Evolutionary conservation across 139 green algal genomes (phyloP), one percentile per base, ranked within the genome.

Genomic region (Volvox reticuliferus): DNA sequence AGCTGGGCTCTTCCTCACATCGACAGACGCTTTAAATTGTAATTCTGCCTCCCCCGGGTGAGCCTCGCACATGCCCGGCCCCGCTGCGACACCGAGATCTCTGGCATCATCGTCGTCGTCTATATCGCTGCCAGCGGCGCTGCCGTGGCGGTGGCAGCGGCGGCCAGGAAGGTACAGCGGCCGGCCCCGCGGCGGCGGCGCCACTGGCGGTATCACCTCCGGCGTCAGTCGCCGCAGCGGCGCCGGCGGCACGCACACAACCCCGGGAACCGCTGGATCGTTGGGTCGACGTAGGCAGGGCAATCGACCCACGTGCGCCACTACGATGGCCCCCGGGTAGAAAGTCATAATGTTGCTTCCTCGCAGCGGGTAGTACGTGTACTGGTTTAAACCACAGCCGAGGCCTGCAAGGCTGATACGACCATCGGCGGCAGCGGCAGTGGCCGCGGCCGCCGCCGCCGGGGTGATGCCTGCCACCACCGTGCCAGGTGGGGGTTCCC

Each of bases 271-370:
- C 28, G 69, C 6, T 12, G 35, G 6, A 36, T 73, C 85, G 37
- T 89, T 73, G n/a, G 37, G 69, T 55, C 26, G 37, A 24, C 16
- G 36, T 36, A 71, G 37, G 37, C 26, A 33, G 12, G 85, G 85
- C 37, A 89, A 37, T 21, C 85, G 85, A 14, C 85, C 85, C 17
- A 89, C 69, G 30, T 89, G 85, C 37, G 85, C 69, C 2, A 89
- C 85, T 0, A 89, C 69, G 69, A 89, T 82, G 0, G 69, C 36
- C 32, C 85, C 85, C 33, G 85, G 85, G 26, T 89, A 89, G 85
- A 82, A 89, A 1, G 85, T 33, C 85, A 89, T 89, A 21, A 89
- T 89, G 85, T 89, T 89, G 85, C 63, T 80, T 37, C 85, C 69
- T 3, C 85, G 85, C 2, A 82, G 85, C 2, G 85, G 85, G 69